Evolutionary conservation across 208 protist species (phyloP).

Genomic region (Wallacemonas collosoma): DNA sequence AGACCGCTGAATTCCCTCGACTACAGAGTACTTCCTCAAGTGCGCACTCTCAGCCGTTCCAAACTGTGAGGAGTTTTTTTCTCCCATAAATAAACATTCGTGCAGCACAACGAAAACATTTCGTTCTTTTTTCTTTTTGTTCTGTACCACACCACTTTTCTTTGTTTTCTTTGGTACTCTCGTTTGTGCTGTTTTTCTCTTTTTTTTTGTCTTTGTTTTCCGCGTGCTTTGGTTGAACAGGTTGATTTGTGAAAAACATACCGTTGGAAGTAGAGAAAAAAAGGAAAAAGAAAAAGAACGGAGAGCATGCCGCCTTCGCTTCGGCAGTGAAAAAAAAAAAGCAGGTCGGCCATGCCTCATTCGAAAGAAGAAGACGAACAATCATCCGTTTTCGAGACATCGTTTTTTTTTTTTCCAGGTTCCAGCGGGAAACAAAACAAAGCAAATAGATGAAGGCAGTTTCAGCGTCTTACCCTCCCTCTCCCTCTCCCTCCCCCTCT

Average conservation of each 20-base stretch:
- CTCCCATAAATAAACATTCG: too few species aligned
- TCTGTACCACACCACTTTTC: conserved; percentile 6
- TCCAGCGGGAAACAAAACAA: too few species aligned
- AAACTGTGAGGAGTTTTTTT: neutral
- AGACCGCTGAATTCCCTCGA: neutral
- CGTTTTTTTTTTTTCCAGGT: too few species aligned
- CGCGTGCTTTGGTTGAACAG: neutral
- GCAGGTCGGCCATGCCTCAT: neutral
- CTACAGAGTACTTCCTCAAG: conserved; percentile 3
- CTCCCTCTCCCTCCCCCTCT: too few species aligned
- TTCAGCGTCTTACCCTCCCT: too few species aligned
- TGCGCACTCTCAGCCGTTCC: neutral
- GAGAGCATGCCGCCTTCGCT: neutral
- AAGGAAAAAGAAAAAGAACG: conserved; percentile 11
- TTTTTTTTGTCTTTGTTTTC: conserved; percentile 14
- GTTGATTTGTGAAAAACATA: neutral
- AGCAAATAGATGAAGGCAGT: too few species aligned
- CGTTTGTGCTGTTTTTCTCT: conserved; percentile 19
- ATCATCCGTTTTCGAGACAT: too few species aligned
- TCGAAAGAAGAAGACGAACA: too few species aligned
- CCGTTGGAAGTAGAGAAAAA: neutral
- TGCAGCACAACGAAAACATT: neutral
- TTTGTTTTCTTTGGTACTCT: conserved; percentile 7
- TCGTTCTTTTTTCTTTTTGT: neutral
- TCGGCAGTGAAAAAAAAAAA: conserved; percentile 1